phyloP scores from a whole-genome alignment of 495 filamentous ascomycete genomes.

The Penicillium ucsense region DNA sequence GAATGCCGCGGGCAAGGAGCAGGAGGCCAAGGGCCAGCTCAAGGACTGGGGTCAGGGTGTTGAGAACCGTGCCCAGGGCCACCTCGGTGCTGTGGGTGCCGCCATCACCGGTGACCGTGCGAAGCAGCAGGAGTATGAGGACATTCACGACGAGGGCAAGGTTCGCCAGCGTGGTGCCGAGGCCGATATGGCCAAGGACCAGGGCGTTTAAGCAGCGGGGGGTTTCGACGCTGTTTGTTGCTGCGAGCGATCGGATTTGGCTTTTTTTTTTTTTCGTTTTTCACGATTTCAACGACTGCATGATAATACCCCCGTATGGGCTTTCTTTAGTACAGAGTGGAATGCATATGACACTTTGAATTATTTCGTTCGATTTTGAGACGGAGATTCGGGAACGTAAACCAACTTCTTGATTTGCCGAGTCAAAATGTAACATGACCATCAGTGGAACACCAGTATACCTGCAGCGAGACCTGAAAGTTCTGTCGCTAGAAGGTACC shows the following conservation, averaged over 20 bases:
- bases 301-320: too few species aligned
- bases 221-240: neutral
- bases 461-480: too few species aligned
- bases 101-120: slow-evolving; percentile 60
- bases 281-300: too few species aligned
- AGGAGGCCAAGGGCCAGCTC: slow-evolving; percentile 79
- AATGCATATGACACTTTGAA: too few species aligned
- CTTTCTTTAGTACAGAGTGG: too few species aligned
- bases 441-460: too few species aligned
- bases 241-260: neutral
- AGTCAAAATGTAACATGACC: too few species aligned
- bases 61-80: slow-evolving; percentile 60
- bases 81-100: slow-evolving; percentile 58
- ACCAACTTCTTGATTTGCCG: too few species aligned
- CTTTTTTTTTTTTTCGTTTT: too few species aligned
- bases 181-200: slow-evolving; percentile 67
- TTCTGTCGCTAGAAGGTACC: too few species aligned
- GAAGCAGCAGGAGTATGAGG: slow-evolving; percentile 49
- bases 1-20: slow-evolving; percentile 68
- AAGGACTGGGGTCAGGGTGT: slow-evolving; percentile 64
- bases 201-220: slow-evolving; percentile 9
- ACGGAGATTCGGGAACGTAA: too few species aligned
- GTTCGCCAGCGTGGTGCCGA: slow-evolving; percentile 77
- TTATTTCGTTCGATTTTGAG: too few species aligned
- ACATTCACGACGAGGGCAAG: slow-evolving; percentile 78